Conservation (phyloP, 2,329 filamentous ascomycete genomes). For the Bipolaris gigantea region DNA sequence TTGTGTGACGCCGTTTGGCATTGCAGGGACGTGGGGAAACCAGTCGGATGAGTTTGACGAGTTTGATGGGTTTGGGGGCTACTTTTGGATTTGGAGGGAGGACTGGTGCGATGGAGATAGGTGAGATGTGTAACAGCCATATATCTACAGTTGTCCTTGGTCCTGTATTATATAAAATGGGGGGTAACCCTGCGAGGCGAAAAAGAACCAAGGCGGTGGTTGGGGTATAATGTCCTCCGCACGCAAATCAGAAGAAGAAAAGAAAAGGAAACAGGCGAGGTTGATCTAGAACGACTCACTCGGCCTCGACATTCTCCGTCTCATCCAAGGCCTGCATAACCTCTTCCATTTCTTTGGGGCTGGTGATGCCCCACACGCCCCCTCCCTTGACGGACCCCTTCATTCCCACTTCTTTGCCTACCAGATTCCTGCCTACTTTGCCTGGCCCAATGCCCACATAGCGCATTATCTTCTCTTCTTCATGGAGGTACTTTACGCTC, state of each 20-base stretch:
- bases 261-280: not conserved
- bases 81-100: constrained; percentile 34
- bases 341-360: constrained; percentile 62
- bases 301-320: constrained; percentile 44
- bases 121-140: not conserved
- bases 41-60: not conserved
- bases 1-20: constrained; percentile 27
- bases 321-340: constrained; percentile 51
- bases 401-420: constrained; percentile 94
- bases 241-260: not conserved
- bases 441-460: constrained; percentile 94
- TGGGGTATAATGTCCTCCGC: constrained; percentile 5
- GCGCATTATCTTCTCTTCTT: constrained; percentile 75
- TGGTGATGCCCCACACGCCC: constrained; percentile 88
- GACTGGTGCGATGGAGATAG: constrained; percentile 17
- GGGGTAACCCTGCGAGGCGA: too few relatives aligned
- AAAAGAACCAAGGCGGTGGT: not conserved
- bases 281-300: not conserved
- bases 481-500: constrained; percentile 84
- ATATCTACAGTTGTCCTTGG: not conserved
- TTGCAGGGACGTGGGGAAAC: constrained; percentile 25
- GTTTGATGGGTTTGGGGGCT: constrained; percentile 18
- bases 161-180: not conserved
- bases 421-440: constrained; percentile 89
- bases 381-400: constrained; percentile 81